Conservation (phyloP, 208 protist genomes). For the Trypanosoma cruzi region DNA sequence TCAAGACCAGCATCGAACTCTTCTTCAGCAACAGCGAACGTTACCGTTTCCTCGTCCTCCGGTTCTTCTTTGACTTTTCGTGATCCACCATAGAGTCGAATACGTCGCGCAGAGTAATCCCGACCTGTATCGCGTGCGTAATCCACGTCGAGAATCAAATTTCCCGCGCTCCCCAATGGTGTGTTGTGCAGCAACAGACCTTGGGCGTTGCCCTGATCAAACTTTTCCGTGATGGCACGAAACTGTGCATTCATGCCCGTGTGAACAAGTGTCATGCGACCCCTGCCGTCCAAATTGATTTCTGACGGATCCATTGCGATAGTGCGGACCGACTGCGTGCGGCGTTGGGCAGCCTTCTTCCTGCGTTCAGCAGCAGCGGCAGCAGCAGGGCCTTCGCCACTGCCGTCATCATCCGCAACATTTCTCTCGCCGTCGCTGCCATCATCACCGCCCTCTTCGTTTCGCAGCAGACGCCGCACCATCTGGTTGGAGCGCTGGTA, state of each 20-base stretch:
- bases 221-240: slow-evolving; percentile 88
- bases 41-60: slow-evolving; percentile 1
- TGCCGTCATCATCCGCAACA: slow-evolving; percentile 34
- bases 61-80: slow-evolving; percentile 1
- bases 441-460: slow-evolving; percentile 44
- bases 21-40: neutral
- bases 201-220: slow-evolving; percentile 90
- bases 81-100: slow-evolving; percentile 5
- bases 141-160: slow-evolving; percentile 88
- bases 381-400: slow-evolving; percentile 13
- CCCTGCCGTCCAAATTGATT: slow-evolving; percentile 86
- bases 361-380: slow-evolving; percentile 29
- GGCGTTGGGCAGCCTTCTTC: slow-evolving; percentile 25
- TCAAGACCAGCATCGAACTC: slow-evolving; percentile 19
- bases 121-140: slow-evolving; percentile 45
- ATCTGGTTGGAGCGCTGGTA: slow-evolving; percentile 88
- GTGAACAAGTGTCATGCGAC: slow-evolving; percentile 67
- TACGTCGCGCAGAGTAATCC: slow-evolving; percentile 26
- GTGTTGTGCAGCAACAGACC: slow-evolving; percentile 88
- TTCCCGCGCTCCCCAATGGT: slow-evolving; percentile 72
- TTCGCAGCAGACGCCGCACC: slow-evolving; percentile 84
- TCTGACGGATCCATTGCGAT: slow-evolving; percentile 76
- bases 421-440: slow-evolving; percentile 29
- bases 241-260: slow-evolving; percentile 86
- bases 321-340: slow-evolving; percentile 47